Evolutionary conservation across 2,329 filamentous ascomycete species (phyloP).

Genomic region (Botrytis medusae): DNA sequence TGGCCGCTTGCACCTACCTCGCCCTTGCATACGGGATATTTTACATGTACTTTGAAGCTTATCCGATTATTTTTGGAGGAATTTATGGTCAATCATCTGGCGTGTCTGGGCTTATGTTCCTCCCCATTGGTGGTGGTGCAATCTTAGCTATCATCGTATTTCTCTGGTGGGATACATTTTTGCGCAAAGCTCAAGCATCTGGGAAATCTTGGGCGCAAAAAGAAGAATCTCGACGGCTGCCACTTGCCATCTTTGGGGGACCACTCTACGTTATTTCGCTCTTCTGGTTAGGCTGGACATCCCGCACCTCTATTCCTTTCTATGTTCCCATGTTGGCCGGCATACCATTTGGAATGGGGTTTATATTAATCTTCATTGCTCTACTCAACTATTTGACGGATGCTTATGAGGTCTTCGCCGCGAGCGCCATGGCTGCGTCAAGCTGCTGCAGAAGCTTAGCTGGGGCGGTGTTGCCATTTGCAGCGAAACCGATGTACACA

Average conservation of each 20-base stretch:
- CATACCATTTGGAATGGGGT: constrained; percentile 52
- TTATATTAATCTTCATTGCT: constrained; percentile 58
- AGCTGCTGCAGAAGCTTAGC: constrained; percentile 43
- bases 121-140: constrained; percentile 53
- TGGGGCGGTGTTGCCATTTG: constrained; percentile 49
- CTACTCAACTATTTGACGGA: constrained; percentile 60
- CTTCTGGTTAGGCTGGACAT: constrained; percentile 60
- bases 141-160: constrained; percentile 52
- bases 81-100: constrained; percentile 61
- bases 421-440: constrained; percentile 52
- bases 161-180: constrained; percentile 51
- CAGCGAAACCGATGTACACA: constrained; percentile 47
- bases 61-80: constrained; percentile 61
- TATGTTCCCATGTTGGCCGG: constrained; percentile 57
- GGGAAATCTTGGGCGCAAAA: constrained; percentile 50
- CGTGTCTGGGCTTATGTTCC: constrained; percentile 59
- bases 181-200: constrained; percentile 49
- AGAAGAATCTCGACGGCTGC: constrained; percentile 52
- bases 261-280: constrained; percentile 49
- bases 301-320: constrained; percentile 52
- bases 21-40: constrained; percentile 62
- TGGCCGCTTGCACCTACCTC: constrained; percentile 62
- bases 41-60: constrained; percentile 65
- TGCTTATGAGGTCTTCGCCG: constrained; percentile 57
- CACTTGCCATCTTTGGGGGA: constrained; percentile 48